phyloP scores from a whole-genome alignment of 2,329 filamentous ascomycete genomes.

The Colletotrichum falcatum region DNA sequence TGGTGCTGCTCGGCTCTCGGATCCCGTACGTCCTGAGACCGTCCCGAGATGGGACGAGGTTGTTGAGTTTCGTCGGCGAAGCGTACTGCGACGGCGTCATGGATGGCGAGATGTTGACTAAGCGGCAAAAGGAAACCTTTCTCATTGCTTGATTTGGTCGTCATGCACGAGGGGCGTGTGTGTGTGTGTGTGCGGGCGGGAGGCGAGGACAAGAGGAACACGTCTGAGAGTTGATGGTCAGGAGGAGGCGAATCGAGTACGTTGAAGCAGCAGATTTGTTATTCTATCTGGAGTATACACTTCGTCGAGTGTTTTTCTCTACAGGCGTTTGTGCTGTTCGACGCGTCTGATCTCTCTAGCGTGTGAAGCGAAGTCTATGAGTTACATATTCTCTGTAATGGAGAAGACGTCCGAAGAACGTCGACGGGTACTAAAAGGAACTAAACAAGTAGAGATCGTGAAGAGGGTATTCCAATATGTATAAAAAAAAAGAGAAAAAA shows the following conservation, averaged over 20 bases:
- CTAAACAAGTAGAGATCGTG: slow-evolving; percentile 22
- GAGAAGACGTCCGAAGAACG: background rate
- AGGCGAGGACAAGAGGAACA: slow-evolving; percentile 7
- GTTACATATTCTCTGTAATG: background rate
- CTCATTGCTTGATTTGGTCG: slow-evolving; percentile 2
- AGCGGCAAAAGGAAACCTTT: slow-evolving; percentile 6
- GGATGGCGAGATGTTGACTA: slow-evolving; percentile 38
- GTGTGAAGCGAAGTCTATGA: slow-evolving; percentile 24
- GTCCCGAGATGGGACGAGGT: slow-evolving; percentile 31
- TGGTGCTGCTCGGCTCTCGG: slow-evolving; percentile 33
- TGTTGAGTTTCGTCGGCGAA: slow-evolving; percentile 30
- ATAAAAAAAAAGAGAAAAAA: background rate
- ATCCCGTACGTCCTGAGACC: slow-evolving; percentile 41
- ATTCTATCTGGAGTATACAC: slow-evolving; percentile 12
- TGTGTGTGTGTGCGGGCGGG: background rate
- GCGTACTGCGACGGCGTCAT: slow-evolving; percentile 36
- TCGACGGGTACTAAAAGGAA: background rate
- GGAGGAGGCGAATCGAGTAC: background rate
- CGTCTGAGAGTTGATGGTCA: slow-evolving; percentile 16
- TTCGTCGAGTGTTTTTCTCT: slow-evolving; percentile 23
- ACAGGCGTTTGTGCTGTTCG: slow-evolving; percentile 17
- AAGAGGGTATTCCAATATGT: slow-evolving; percentile 21
- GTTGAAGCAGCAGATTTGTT: slow-evolving; percentile 11
- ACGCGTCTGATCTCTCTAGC: slow-evolving; percentile 29
- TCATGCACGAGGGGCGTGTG: background rate